Evolutionary conservation across 305 asterid species (phyloP), one percentile per base, ranked within the genome.

Genomic region (Fraxinus paxiana): DNA sequence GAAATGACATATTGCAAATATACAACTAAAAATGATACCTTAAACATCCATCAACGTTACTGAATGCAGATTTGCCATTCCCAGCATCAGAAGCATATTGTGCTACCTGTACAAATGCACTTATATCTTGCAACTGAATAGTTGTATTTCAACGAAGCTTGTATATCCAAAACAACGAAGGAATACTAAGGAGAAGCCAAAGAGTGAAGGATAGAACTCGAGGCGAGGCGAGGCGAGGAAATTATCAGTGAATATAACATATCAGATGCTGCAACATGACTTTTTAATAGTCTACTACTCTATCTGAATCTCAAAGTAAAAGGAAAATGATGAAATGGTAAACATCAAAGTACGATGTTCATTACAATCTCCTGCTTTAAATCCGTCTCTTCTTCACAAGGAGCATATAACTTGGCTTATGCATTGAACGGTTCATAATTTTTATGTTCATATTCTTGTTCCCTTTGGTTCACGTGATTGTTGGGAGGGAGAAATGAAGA

Each of bases 31-130:
- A 85, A 79, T 77, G 67, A 81, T 88, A 95, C 99, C 97, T 94
- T 75, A 93, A 87, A 83, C 99, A 95, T 82, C 90, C 90, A 86
- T 95, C 98, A 83, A 95, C 98, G 80, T 89, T 87, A 76, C 70
- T 71, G 86, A 82, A 87, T 65, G 99, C 99, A 82, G 87, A 86
- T 85, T 89, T 86, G 70, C 94, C 96, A 54, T 95, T 89, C 78
- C 95, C 94, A 81, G 85, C 93, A 73, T 95, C 99, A 85, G 92
- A 87, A 80, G 99, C 99, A 86, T 95, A 95, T 78, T 94, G 92
- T 82, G 98, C 98, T 67, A 95, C 97, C 99, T 95, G 89, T 80
- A 81, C 80, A 69, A 56, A 8, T 35, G 41, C 54, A 69, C 37
- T 67, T 67, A 28, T 67, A 67, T 61, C 70, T 61, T 22, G 33